Evolutionary conservation across 2,329 filamentous ascomycete species (phyloP).

Genomic region (Fusarium sp.): DNA sequence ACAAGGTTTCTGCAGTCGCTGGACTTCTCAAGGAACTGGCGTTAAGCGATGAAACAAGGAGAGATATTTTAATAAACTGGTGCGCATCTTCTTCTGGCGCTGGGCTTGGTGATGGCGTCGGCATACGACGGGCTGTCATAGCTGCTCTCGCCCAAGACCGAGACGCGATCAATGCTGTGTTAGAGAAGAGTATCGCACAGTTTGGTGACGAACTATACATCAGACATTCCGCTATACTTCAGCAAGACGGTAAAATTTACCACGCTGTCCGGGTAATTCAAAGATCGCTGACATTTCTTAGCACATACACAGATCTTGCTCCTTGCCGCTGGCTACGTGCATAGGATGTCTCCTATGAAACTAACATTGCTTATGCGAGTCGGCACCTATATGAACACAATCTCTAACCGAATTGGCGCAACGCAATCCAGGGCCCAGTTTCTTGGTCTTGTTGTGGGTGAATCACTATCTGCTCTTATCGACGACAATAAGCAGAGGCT

Average conservation of each 20-base stretch:
- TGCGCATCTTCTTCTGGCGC: constrained; percentile 73
- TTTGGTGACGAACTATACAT: constrained; percentile 93
- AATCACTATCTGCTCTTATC: constrained; percentile 73
- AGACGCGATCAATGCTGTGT: constrained; percentile 65
- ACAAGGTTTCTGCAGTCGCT: constrained; percentile 68
- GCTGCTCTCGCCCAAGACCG: constrained; percentile 67
- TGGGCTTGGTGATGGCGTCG: constrained; percentile 72
- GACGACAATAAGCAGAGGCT: constrained; percentile 79
- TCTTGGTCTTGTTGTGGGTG: constrained; percentile 89
- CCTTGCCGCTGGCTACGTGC: constrained; percentile 80
- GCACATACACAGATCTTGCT: constrained; percentile 85
- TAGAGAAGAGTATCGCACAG: constrained; percentile 77
- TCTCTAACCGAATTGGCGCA: constrained; percentile 87
- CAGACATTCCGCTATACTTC: constrained; percentile 83
- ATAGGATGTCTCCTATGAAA: constrained; percentile 74
- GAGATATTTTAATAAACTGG: constrained; percentile 72
- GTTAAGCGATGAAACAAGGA: constrained; percentile 61
- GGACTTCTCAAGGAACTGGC: constrained; percentile 67
- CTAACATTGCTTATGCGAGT: constrained; percentile 79
- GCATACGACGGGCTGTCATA: constrained; percentile 75
- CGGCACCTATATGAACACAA: constrained; percentile 77
- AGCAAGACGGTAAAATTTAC: constrained; percentile 81
- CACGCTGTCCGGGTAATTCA: not conserved
- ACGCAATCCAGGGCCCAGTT: constrained; percentile 82
- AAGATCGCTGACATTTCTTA: constrained; percentile 56